Base-by-base conservation (phyloP, 805 yeast species). In the Barnettozyma siamensis region DNA sequence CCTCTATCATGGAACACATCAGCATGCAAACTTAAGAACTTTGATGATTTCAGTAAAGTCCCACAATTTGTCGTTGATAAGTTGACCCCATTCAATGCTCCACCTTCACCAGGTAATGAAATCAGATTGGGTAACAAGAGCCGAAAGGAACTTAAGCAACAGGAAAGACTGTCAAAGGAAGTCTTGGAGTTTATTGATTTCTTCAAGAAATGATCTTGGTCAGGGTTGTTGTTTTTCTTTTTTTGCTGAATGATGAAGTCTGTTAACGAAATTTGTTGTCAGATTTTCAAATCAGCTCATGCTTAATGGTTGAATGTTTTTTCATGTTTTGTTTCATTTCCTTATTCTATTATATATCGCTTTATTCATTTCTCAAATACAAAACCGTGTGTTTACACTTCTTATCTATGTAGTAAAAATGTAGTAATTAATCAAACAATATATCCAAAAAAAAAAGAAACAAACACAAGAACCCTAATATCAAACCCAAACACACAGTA, bases 1-100 rank as follows among this genome's bases (percentile, higher is more conserved):
- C 54, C 59, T 23, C 36, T 48, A 15, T 43, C 54, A 3, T 55
- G 59, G 59, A 54, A 52, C 43, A 42, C 46, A 21, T 51, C 56
- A 3, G 57, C 58, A 2, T 50, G 54, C 16, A 47, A 47, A 18
- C 42, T 55, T 7, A 50, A 50, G 39, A 37, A 43, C 2, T 54
- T 54, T 49, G 58, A 55, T 33, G 58, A 54, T 37, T 54, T 31
- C 33, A 41, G 46, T 20, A 46, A 47, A 17, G 46, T 55, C n/a
- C 59, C 59, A 26, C 57, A 54, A 33, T 55, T 52, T 34, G 50
- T 55, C 13, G 53, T 52, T 31, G 58, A 55, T 39, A 54, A 51
- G 35, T 34, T 54, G 35, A 30, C 35, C 4, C 59, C 59, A 5
- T 55, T 52, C 37, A 41, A 42, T 12, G 29, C 34, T 3, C 59